Percentiles rank a stretch among this genome's conserved stretches.
phyloP scores from a whole-genome alignment of 441 rosid genomes.

The Populus trichocarpa region DNA sequence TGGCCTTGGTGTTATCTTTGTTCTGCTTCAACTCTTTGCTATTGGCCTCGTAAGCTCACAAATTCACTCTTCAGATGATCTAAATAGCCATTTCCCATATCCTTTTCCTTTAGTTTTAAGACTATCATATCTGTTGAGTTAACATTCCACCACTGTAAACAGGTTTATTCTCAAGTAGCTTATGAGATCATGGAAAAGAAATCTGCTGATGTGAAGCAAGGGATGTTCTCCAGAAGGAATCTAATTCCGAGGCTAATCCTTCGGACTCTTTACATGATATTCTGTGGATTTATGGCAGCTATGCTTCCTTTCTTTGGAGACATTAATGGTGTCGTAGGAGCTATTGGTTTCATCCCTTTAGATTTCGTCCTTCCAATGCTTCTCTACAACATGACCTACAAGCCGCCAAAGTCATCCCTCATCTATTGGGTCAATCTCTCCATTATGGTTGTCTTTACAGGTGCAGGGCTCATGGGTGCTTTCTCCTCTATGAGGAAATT shows the following conservation, averaged over 20 bases:
- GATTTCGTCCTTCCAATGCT: conserved; percentile 94
- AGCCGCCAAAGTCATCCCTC: conserved; percentile 52
- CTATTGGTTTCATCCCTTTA: conserved; percentile 85
- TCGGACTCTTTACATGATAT: conserved; percentile 61
- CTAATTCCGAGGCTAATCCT: conserved; percentile 71
- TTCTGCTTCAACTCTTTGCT: conserved; percentile 87
- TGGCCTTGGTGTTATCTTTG: conserved; percentile 65
- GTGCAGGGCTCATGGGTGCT: conserved; percentile 71
- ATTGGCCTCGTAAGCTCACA: conserved; percentile 61
- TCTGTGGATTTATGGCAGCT: conserved; percentile 90
- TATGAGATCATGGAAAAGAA: conserved; percentile 84
- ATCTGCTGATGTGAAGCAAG: conserved; percentile 76
- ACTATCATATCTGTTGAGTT: background rate
- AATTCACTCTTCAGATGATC: background rate
- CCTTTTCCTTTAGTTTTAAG: background rate
- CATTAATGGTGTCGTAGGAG: conserved; percentile 80
- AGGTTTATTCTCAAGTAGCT: conserved; percentile 98
- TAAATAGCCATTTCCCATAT: background rate
- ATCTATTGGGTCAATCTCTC: conserved; percentile 62
- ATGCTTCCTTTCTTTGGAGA: conserved; percentile 95
- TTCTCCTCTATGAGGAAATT: conserved; percentile 79
- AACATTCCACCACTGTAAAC: background rate
- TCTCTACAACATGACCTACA: conserved; percentile 81
- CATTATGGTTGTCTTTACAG: conserved; percentile 61
- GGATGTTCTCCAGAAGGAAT: conserved; percentile 75